Percentiles rank a stretch among this genome's conserved stretches.
Conservation (phyloP, 2,329 filamentous ascomycete genomes). For the Alternaria sp. region DNA sequence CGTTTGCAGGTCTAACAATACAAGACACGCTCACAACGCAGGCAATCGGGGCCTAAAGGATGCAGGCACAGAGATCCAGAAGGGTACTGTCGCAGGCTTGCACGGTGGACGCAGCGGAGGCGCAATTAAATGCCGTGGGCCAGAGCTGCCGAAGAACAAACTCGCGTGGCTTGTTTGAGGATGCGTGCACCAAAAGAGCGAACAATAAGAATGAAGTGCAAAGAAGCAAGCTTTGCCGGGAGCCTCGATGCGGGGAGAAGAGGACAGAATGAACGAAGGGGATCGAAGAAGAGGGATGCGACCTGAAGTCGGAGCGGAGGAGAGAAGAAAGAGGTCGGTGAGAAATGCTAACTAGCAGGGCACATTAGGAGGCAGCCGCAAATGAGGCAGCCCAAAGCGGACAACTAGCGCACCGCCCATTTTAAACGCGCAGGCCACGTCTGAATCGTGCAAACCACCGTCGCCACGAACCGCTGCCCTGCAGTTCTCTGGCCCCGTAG, state of each 20-base stretch:
- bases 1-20: slow-evolving; percentile 22
- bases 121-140: slow-evolving; percentile 32
- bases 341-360: slow-evolving; percentile 37
- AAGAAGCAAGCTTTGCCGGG: slow-evolving; percentile 40
- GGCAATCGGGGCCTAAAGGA: slow-evolving; percentile 4
- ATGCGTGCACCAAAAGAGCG: slow-evolving; percentile 47
- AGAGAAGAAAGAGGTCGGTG: slow-evolving; percentile 39
- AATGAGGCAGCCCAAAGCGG: slow-evolving; percentile 41
- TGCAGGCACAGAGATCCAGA: slow-evolving; percentile 9
- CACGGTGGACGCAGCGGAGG: slow-evolving; percentile 29
- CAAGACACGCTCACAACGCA: slow-evolving; percentile 22
- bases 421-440: slow-evolving; percentile 36
- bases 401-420: slow-evolving; percentile 33
- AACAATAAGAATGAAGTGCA: slow-evolving; percentile 50
- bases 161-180: slow-evolving; percentile 39
- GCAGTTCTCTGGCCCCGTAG: slow-evolving; percentile 18
- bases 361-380: slow-evolving; percentile 46
- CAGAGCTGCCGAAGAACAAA: slow-evolving; percentile 30
- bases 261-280: slow-evolving; percentile 46
- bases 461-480: slow-evolving; percentile 24
- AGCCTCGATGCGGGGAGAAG: slow-evolving; percentile 42
- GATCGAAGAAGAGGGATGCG: slow-evolving; percentile 42
- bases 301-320: slow-evolving; percentile 33
- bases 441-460: slow-evolving; percentile 24
- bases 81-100: slow-evolving; percentile 21